These are phyloP conservation scores for Aspergillus biplanus DNA, from an alignment of 495 filamentous ascomycete species.

Conservation along the genomic window DNA sequence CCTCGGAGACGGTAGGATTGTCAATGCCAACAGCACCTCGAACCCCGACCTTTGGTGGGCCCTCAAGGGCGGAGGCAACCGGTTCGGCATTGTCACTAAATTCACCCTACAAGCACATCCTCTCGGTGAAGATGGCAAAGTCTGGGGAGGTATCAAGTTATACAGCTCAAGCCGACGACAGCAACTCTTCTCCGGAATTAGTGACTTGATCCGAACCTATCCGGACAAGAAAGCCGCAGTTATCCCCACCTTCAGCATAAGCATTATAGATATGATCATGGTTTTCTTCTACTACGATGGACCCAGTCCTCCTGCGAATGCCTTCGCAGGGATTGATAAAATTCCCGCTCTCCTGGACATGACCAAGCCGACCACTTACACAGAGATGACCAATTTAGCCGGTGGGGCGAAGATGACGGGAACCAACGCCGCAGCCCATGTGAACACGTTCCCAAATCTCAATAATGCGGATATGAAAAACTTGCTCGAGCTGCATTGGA, in stretches of 20 bases:
- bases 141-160: slow-evolving; percentile 41
- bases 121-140: slow-evolving; percentile 31
- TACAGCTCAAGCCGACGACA: slow-evolving; percentile 32
- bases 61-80: slow-evolving; percentile 35
- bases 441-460: slow-evolving; percentile 21
- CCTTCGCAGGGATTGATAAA: slow-evolving; percentile 35
- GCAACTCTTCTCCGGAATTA: slow-evolving; percentile 39
- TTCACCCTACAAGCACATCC: slow-evolving; percentile 49
- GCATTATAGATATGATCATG: slow-evolving; percentile 8
- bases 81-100: slow-evolving; percentile 43
- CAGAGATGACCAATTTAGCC: slow-evolving; percentile 17
- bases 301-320: slow-evolving; percentile 41
- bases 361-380: slow-evolving; percentile 13
- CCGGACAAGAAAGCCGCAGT: slow-evolving; percentile 43
- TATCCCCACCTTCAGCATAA: slow-evolving; percentile 47
- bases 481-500: slow-evolving; percentile 12
- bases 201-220: slow-evolving; percentile 48
- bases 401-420: slow-evolving; percentile 20
- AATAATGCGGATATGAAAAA: background rate
- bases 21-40: slow-evolving; percentile 29
- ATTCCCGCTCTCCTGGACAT: slow-evolving; percentile 13
- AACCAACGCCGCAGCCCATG: slow-evolving; percentile 14
- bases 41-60: slow-evolving; percentile 37
- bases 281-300: slow-evolving; percentile 56
- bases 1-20: slow-evolving; percentile 29